Base-by-base conservation (phyloP, 108 stramenopile genomes). In the Schizochytrium sp. region DNA sequence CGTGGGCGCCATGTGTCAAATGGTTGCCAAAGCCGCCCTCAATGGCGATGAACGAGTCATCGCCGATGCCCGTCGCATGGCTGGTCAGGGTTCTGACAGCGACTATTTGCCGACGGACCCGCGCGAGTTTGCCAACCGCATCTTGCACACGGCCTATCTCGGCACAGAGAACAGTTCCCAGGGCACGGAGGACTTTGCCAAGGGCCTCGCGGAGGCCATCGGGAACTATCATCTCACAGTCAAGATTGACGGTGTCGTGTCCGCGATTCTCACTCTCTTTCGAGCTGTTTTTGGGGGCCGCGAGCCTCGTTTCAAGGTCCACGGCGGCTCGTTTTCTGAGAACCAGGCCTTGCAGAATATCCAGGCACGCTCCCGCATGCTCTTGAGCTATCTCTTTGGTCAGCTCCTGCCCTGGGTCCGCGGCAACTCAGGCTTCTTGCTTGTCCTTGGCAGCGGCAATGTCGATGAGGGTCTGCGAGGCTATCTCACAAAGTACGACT, bases 401-500 rank as follows among this genome's bases (percentile, higher is more conserved):
- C 99, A 99, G 91, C 95, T 99, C 8, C 91, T 98, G 28, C 99
- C 98, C 5, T 98, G 98, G 99, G 94, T 95, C 5, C 95, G 99
- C 55, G 72, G 89, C 5, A 58, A 71, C 8, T n/a, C 41, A 0
- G 98, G 98, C 60, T 99, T 98, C 89, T 92, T 99, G 29, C 93
- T 99, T 4, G 99, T 99, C 41, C 91, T 99, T 60, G 98, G 99
- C 53, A 96, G 95, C 87, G 98, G 97, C 88, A 99, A 99, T 92
- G 99, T 98, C 10, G 99, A 99, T 90, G 99, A 99, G 91, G 97
- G 96, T 12, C 93, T 99, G 72, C 96, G 99, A 44, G 99, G 99
- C 10, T 99, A 99, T 93, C 96, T 98, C 97, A 99, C 99, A 21
- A 99, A 99, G 91, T 99, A 99, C 89, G 99, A 99, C 93, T 99